These are phyloP conservation scores for Gastrolobium bilobum DNA, from an alignment of 306 rosid species.

Conservation along the genomic window DNA sequence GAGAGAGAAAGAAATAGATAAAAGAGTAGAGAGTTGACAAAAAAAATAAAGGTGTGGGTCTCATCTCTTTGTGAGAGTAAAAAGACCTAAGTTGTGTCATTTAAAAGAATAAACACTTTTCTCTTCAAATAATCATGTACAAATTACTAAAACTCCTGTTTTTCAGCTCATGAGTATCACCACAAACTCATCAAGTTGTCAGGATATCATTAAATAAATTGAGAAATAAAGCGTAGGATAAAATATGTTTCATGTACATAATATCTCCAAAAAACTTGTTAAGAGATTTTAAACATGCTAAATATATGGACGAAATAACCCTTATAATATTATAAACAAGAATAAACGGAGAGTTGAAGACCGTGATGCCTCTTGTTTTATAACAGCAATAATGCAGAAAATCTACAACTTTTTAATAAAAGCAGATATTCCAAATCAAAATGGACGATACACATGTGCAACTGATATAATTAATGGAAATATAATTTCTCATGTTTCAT, in stretches of 20 bases:
- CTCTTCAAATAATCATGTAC: background rate
- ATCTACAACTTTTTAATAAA: conserved; percentile 36
- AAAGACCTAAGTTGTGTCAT: no score
- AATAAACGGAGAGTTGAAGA: conserved; percentile 24
- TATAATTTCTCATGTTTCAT: no score
- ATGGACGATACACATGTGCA: conserved; percentile 10
- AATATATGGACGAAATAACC: no score
- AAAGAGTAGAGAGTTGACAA: no score
- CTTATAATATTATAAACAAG: background rate
- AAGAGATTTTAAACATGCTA: no score
- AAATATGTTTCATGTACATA: background rate
- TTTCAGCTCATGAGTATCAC: no score
- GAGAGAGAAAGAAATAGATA: no score
- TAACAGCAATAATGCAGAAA: conserved; percentile 28
- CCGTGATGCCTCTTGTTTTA: conserved; percentile 39
- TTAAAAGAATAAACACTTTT: no score
- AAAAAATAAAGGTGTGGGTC: no score
- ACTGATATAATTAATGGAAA: no score
- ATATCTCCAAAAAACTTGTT: background rate
- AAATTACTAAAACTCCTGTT: background rate
- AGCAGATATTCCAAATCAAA: conserved; percentile 41
- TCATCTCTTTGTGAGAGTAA: no score
- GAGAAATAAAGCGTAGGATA: background rate
- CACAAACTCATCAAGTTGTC: background rate
- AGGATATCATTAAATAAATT: background rate